Base-by-base conservation (phyloP, 2,329 filamentous ascomycete genomes). In the Aspergillus fijiensis region DNA sequence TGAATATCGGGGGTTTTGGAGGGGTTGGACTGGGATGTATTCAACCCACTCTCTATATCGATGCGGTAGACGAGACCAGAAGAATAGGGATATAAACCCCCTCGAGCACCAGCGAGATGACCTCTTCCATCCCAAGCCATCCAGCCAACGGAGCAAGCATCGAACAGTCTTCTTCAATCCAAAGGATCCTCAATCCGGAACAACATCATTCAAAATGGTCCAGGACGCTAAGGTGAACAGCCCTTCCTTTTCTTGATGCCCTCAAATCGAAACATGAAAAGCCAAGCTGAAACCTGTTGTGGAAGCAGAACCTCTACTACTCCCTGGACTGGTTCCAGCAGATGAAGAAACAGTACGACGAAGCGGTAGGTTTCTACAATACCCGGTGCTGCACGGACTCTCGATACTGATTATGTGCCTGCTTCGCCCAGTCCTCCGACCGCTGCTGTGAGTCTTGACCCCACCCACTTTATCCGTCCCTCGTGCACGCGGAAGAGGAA, bases 221-320 rank as follows among this genome's bases (percentile, higher is more conserved):
- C 53, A 55, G 53, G 27, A 55, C n/a, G 11, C 45, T 11, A 55
- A 55, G 53, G 53, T 55, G 21, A 31, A 29, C 27, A 47, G 2
- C 23, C 11, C 16, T 25, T 11, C 11, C 4, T 19, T 19, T 19
- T 19, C 19, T 19, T 19, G 19, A 19, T 19, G 19, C 1, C 19
- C 19, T 19, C 19, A 19, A 19, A 19, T 19, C 19, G 19, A 19
- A 19, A 19, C 19, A 19, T 19, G 19, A 49, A 9, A 50, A 29
- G 10, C n/a, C 9, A 29, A 29, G 23, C 49, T 49, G 25, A 49
- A 19, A 23, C 12, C 11, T 31, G 12, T 23, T 9, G 11, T 5
- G 16, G 4, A 31, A 2, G 39, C 3, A 55, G 53, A 55, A 55
- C 53, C 25, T 31, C 16, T 31, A 33, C 42, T 55, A 55, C 29